Percentiles rank a stretch among this genome's conserved stretches.
These are phyloP conservation scores for Iris macrosiphon DNA, from an alignment of 106 monocot genomes.

Conservation along the genomic window DNA sequence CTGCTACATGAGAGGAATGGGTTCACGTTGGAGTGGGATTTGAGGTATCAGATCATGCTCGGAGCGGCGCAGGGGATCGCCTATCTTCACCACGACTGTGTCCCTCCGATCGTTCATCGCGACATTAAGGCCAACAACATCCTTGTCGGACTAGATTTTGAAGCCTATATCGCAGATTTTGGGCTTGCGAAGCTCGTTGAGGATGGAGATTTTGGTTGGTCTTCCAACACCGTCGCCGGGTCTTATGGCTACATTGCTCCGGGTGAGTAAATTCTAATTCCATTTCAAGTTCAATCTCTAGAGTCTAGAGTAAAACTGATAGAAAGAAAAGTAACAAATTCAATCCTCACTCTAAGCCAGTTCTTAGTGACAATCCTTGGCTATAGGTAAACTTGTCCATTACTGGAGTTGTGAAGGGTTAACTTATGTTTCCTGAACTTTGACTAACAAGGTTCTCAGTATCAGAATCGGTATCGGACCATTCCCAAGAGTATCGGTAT, in stretches of 20 bases:
- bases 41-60: constrained; percentile 73
- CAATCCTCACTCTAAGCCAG: too few species aligned
- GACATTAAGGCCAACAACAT: constrained; percentile 98
- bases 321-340: too few species aligned
- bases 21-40: constrained; percentile 63
- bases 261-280: constrained; percentile 31
- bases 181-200: constrained; percentile 91
- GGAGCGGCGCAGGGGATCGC: constrained; percentile 83
- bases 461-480: too few species aligned
- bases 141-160: constrained; percentile 75
- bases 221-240: constrained; percentile 78
- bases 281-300: too few species aligned
- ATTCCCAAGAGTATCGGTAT: too few species aligned
- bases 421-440: too few species aligned
- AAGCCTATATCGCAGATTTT: constrained; percentile 87
- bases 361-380: too few species aligned
- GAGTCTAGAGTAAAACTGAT: too few species aligned
- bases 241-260: constrained; percentile 99
- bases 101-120: constrained; percentile 79
- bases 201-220: constrained; percentile 58
- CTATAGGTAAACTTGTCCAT: too few species aligned
- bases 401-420: too few species aligned
- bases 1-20: constrained; percentile 75
- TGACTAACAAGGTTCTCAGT: too few species aligned
- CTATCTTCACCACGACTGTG: constrained; percentile 91